Base-by-base conservation (phyloP, 768 basidiomycete genomes). In the Rhodotorula kratochvilovae region DNA sequence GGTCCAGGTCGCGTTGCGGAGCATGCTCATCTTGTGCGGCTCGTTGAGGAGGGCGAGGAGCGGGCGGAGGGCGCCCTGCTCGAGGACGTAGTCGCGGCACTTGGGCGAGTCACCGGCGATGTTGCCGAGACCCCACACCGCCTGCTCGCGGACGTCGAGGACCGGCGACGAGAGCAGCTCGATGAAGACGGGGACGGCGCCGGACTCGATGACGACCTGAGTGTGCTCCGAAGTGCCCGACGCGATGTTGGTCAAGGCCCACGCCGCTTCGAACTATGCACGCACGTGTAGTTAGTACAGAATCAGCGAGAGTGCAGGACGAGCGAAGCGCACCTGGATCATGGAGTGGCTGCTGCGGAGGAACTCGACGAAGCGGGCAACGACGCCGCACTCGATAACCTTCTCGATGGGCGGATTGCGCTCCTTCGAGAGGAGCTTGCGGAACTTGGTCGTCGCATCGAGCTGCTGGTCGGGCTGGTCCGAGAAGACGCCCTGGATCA, bases 341-440 rank as follows among this genome's bases (percentile, higher is more conserved):
- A 84, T 83, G 27, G 81, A 81, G 77, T 84, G 82, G 55, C 76
- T 74, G 64, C 77, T 80, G 76, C 86, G 85, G 75, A 99, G 83
- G 82, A 99, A 98, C 81, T 96, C 88, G 56, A 99, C 96, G 77
- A 99, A 98, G 69, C 95, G 90, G 71, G 92, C 90, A 48, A 99
- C 92, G 53, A 99, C 96, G 67, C 92, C 90, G 81, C 93, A 96
- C 77, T 93, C 91, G 80, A 95, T 98, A 76, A 99, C 96, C 81
- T 89, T 88, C 81, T 99, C 96, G 80, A 99, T 99, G 29, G 95
- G 96, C 58, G 96, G 96, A 81, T 97, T 99, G 84, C 94, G 95
- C 84, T 99, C 96, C 83, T 99, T 99, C 76, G 94, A 97, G 74
- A 99, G 87, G 51, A 99, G 86, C 83, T 97, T 99, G 78, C 96